A percentile compares a stretch with the other conserved stretches of the same genome.
phyloP scores from a whole-genome alignment of 2,329 filamentous ascomycete genomes.

The Aureobasidium sp. region DNA sequence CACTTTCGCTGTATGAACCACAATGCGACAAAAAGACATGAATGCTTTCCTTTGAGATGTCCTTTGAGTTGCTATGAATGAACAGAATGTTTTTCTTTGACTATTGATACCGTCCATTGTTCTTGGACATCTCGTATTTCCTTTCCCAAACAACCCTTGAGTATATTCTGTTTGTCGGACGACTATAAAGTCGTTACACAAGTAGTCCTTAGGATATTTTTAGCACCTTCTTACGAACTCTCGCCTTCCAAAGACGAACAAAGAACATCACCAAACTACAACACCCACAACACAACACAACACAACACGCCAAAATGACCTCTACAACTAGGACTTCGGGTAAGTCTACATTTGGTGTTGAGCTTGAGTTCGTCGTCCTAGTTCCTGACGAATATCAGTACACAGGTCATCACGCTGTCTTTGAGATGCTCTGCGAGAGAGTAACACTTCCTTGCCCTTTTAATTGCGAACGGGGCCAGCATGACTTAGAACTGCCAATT shows the following conservation, averaged over 20 bases:
- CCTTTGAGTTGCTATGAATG: not conserved
- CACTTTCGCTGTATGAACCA: not conserved
- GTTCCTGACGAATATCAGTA: not conserved
- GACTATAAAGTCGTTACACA: not conserved
- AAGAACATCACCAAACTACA: not conserved
- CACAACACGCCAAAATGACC: not conserved
- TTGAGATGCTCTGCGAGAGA: not conserved
- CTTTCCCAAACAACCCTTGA: not conserved
- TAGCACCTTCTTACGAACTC: not conserved
- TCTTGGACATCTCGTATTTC: not conserved
- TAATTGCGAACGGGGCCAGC: not conserved
- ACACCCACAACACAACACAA: not conserved
- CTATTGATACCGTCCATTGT: not conserved
- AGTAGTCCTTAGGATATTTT: not conserved
- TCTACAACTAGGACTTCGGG: not conserved
- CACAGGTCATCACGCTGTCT: not conserved
- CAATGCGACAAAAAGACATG: not conserved
- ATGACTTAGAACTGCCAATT: not conserved
- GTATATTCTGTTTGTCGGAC: not conserved
- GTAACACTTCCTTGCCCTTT: not conserved
- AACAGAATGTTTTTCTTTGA: not conserved
- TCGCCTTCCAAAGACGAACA: not conserved
- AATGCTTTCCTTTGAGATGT: not conserved
- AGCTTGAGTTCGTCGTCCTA: not conserved
- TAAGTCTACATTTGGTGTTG: conserved; percentile 1